These are phyloP conservation scores for Pichia kluyveri DNA, from an alignment of 805 yeast species.

Conservation along the genomic window DNA sequence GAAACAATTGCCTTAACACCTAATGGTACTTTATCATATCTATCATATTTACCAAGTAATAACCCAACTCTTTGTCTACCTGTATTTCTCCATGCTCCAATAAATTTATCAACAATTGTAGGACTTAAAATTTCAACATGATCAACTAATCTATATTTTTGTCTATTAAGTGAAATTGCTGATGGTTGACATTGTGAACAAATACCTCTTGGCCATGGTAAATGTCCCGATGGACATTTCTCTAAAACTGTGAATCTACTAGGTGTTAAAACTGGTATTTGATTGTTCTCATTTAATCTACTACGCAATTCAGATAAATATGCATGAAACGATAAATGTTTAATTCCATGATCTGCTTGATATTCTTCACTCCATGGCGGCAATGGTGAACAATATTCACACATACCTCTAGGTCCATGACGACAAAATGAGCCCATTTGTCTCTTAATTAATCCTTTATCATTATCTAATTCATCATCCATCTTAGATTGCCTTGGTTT, in stretches of 20 bases:
- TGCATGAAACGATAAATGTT: slow-evolving; percentile 84
- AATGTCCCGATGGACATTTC: slow-evolving; percentile 71
- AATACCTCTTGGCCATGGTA: slow-evolving; percentile 90
- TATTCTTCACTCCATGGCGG: slow-evolving; percentile 91
- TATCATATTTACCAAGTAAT: slow-evolving; percentile 72
- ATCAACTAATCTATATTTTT: slow-evolving; percentile 90
- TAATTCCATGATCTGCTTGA: slow-evolving; percentile 65
- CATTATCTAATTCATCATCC: slow-evolving; percentile 56
- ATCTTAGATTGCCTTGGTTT: slow-evolving; percentile 43
- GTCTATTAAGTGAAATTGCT: slow-evolving; percentile 86
- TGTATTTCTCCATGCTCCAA: slow-evolving; percentile 84
- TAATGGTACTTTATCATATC: slow-evolving; percentile 75
- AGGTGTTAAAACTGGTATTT: slow-evolving; percentile 67
- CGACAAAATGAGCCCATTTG: slow-evolving; percentile 56
- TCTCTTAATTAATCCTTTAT: slow-evolving; percentile 67
- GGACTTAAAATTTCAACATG: slow-evolving; percentile 86
- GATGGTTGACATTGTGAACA: slow-evolving; percentile 97
- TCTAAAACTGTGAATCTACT: slow-evolving; percentile 58
- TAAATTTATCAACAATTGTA: slow-evolving; percentile 66
- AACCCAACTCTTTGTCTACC: slow-evolving; percentile 85
- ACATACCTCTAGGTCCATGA: slow-evolving; percentile 93
- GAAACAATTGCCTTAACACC: slow-evolving; percentile 93
- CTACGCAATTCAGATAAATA: slow-evolving; percentile 67
- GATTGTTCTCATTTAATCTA: slow-evolving; percentile 49
- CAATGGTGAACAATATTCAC: slow-evolving; percentile 91